A percentile compares a stretch with the other conserved stretches of the same genome.
These are phyloP conservation scores for Saussurea involucrata DNA, from an alignment of 129 eudicot species.

Conservation along the genomic window DNA sequence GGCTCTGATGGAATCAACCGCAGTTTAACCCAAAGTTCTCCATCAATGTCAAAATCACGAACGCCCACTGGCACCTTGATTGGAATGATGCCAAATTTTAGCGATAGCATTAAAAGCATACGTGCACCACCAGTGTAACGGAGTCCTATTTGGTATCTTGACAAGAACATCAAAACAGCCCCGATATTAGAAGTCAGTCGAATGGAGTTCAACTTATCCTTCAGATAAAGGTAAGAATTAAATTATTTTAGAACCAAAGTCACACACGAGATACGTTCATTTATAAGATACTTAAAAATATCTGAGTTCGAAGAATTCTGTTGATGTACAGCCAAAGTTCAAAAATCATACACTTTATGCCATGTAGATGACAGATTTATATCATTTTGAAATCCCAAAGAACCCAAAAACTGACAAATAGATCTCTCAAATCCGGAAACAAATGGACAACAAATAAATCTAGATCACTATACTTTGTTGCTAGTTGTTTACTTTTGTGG, in stretches of 20 bases:
- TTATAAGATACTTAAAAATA: not conserved
- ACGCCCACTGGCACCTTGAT: conserved; percentile 87
- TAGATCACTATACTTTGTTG: not conserved
- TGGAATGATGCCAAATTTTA: conserved; percentile 81
- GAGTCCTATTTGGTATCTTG: conserved; percentile 93
- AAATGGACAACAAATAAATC: conserved; percentile 6
- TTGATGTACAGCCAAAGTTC: not conserved
- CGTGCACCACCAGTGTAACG: conserved; percentile 99
- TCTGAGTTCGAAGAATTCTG: not conserved
- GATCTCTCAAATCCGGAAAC: conserved; percentile 7
- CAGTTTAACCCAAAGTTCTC: conserved; percentile 97
- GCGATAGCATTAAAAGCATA: conserved; percentile 78
- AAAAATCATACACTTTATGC: not conserved
- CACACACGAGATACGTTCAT: not conserved
- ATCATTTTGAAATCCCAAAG: not conserved
- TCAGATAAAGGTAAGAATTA: not conserved
- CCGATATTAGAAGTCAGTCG: not conserved
- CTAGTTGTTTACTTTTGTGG: not conserved
- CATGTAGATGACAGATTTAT: not conserved
- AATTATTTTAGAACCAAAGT: not conserved
- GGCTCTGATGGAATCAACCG: conserved; percentile 85
- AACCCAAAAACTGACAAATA: not conserved
- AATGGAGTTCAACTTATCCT: not conserved
- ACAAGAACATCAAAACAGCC: conserved; percentile 10
- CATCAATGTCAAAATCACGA: conserved; percentile 92